phyloP scores from a whole-genome alignment of 257 asterid genomes.

The Lycium barbarum region DNA sequence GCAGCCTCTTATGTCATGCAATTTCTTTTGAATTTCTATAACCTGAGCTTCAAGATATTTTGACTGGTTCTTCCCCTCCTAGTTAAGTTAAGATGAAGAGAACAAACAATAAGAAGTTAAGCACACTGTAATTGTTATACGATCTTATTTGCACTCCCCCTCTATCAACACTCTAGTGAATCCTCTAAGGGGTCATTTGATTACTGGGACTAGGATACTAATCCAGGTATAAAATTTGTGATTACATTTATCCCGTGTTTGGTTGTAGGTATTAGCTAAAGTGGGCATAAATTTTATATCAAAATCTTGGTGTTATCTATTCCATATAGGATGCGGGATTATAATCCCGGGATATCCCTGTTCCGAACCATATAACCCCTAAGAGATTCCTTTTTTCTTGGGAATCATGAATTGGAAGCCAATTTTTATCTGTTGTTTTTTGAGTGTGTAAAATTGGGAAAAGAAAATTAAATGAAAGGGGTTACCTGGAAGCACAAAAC shows the following conservation, averaged over 20 bases:
- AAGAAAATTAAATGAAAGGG: not conserved
- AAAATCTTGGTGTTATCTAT: too few species aligned
- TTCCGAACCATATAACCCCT: too few species aligned
- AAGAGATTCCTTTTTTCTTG: not conserved
- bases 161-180: not conserved
- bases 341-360: too few species aligned
- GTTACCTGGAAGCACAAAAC: constrained; percentile 92
- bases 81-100: not conserved
- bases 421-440: too few species aligned
- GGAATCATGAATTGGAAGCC: not conserved
- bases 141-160: not conserved
- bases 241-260: too few species aligned
- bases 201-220: too few species aligned
- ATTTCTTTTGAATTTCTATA: constrained; percentile 64
- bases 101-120: not conserved
- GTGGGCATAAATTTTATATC: too few species aligned
- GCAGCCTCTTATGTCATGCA: constrained; percentile 95
- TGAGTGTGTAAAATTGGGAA: not conserved
- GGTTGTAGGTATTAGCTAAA: too few species aligned
- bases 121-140: not conserved
- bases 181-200: not conserved
- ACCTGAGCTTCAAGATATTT: constrained; percentile 83
- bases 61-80: constrained; percentile 79
- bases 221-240: too few species aligned
- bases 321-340: too few species aligned